Evolutionary conservation across 768 basidiomycete species (phyloP).

Genomic region (Boletus eberwhitei): DNA sequence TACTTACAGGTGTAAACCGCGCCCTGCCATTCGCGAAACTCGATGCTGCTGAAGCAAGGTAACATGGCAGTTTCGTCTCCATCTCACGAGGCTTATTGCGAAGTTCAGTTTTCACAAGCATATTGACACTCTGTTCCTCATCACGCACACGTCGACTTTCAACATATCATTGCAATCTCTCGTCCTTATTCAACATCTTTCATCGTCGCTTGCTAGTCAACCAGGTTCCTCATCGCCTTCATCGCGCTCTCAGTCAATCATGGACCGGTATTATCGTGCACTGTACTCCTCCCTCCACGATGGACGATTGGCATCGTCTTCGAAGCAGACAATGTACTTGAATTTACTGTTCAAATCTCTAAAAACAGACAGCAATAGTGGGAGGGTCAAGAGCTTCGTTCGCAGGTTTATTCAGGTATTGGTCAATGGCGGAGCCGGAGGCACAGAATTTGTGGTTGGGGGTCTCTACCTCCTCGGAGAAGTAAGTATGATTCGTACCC

Average conservation of each 20-base stretch:
- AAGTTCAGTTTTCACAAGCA: conserved; percentile 69
- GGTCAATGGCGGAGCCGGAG: conserved; percentile 63
- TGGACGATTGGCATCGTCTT: conserved; percentile 70
- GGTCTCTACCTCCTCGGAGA: conserved; percentile 86
- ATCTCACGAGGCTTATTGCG: conserved; percentile 1
- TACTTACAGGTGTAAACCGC: conserved; percentile 92
- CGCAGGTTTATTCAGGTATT: conserved; percentile 82
- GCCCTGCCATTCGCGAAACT: conserved; percentile 90
- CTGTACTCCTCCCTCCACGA: conserved; percentile 91
- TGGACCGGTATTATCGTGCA: conserved; percentile 73
- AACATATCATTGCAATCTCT: conserved; percentile 94
- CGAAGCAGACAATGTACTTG: conserved; percentile 96
- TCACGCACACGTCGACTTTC: conserved; percentile 95
- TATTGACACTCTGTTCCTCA: conserved; percentile 89
- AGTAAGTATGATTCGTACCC: conserved; percentile 42
- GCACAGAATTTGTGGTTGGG: conserved; percentile 85
- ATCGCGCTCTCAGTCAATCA: conserved; percentile 44
- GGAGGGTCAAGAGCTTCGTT: conserved; percentile 76
- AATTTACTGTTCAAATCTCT: conserved; percentile 90
- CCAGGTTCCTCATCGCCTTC: conserved; percentile 41
- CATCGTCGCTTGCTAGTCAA: conserved; percentile 47
- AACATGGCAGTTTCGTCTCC: conserved; percentile 18
- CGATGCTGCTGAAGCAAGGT: conserved; percentile 66
- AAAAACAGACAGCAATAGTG: conserved; percentile 58
- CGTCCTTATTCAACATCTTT: conserved; percentile 82